Evolutionary conservation across 192 early-diverging fungal species (phyloP).

Genomic region (Paraglomus brasilianum): DNA sequence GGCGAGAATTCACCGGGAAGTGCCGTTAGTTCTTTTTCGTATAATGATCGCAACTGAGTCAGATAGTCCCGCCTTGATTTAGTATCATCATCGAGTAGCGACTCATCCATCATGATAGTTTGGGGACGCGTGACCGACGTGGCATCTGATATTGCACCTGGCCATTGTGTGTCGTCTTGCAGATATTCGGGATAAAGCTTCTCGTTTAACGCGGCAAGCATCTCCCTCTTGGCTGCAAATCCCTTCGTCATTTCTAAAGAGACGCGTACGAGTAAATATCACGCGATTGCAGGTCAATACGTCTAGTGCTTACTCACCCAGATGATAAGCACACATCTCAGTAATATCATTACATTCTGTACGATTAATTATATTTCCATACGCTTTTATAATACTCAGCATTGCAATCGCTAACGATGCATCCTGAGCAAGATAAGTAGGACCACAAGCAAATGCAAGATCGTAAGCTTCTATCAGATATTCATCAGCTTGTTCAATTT

Average conservation of each 20-base stretch:
- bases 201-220: conserved; percentile 48
- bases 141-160: conserved; percentile 34
- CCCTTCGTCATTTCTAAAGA: conserved; percentile 60
- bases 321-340: conserved; percentile 41
- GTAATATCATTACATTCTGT: conserved; percentile 34
- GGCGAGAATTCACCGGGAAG: conserved; percentile 46
- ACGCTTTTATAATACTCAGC: conserved; percentile 40
- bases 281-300: not conserved
- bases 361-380: conserved; percentile 30
- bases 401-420: conserved; percentile 34
- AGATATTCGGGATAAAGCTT: conserved; percentile 37
- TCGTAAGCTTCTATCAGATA: conserved; percentile 46
- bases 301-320: conserved; percentile 39
- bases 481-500: conserved; percentile 34
- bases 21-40: conserved; percentile 40
- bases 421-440: conserved; percentile 42
- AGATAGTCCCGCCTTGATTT: conserved; percentile 27
- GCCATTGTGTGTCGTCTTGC: conserved; percentile 37
- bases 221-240: conserved; percentile 60
- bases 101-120: not conserved
- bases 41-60: conserved; percentile 32
- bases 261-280: not conserved
- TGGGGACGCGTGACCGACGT: too few species aligned
- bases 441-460: conserved; percentile 34
- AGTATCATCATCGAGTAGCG: not conserved